A percentile compares a stretch with the other conserved stretches of the same genome.
Evolutionary conservation across 352 stramenopile species (phyloP).

Genomic region (Globisporangium splendens): DNA sequence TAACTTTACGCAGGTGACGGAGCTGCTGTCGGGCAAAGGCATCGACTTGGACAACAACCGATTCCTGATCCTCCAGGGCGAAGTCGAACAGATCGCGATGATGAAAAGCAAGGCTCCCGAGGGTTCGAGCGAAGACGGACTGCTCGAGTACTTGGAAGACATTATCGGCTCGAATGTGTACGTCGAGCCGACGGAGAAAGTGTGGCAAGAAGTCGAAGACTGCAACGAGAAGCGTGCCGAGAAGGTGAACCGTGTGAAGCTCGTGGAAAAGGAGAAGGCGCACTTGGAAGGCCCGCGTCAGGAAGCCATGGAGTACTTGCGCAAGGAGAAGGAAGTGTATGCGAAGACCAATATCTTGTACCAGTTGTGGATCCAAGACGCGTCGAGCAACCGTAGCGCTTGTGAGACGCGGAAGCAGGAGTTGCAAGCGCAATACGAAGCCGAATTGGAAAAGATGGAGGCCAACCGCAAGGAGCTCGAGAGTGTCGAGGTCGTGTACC

Average conservation of each 20-base stretch:
- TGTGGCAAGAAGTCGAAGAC: slow-evolving; percentile 92
- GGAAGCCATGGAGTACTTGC: slow-evolving; percentile 93
- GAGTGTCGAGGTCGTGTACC: slow-evolving; percentile 78
- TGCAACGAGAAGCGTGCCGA: slow-evolving; percentile 90
- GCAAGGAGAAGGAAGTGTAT: slow-evolving; percentile 95
- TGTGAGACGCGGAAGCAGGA: slow-evolving; percentile 64
- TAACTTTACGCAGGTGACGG: slow-evolving; percentile 94
- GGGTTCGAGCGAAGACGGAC: slow-evolving; percentile 93
- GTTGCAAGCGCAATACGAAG: slow-evolving; percentile 73
- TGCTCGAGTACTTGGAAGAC: slow-evolving; percentile 99
- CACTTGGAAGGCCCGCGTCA: slow-evolving; percentile 92
- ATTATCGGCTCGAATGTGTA: slow-evolving; percentile 99
- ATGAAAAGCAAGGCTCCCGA: slow-evolving; percentile 98
- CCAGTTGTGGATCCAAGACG: slow-evolving; percentile 91
- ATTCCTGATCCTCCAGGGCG: slow-evolving; percentile 98
- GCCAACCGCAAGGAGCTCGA: slow-evolving; percentile 78
- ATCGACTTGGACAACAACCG: slow-evolving; percentile 99
- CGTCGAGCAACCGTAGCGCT: slow-evolving; percentile 66
- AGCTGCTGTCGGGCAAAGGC: slow-evolving; percentile 92
- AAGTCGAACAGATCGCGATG: slow-evolving; percentile 98
- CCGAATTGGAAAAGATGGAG: slow-evolving; percentile 68
- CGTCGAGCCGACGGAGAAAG: slow-evolving; percentile 93
- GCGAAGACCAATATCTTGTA: slow-evolving; percentile 96
- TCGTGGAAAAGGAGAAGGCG: slow-evolving; percentile 97
- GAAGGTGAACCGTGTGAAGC: slow-evolving; percentile 98